Evolutionary conservation across 495 filamentous ascomycete genomes (phyloP), one percentile per base, ranked within the genome.

Genomic region (Penicillium lividum): DNA sequence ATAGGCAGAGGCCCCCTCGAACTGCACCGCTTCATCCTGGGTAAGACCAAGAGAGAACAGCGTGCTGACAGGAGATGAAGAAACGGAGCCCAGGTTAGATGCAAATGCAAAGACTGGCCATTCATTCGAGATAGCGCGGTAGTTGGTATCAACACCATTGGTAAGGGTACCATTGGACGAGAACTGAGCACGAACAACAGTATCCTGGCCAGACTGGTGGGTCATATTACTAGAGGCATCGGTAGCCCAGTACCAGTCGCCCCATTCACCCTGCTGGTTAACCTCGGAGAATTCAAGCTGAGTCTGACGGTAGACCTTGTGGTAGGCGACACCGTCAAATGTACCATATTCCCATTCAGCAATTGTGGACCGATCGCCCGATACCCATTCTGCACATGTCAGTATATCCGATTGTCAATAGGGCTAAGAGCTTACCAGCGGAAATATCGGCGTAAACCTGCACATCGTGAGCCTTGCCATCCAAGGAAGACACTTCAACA

Each of bases 381-480:
- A 82, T 15, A 76, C 73, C 82, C 82, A 86, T 75, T 86, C 84
- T 85, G 53, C 8, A 27, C 18, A 7, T 55, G 52, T 7, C 8
- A 27, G 33, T 27, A 9, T 22, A 27, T 25, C 5, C 25, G 6
- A 15, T 28, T 27, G 28, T 7, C 9, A 22, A 30, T 15, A 16
- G 22, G 5, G 25, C 4, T n/a, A 2, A n/a, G 33, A 3, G 68
- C 78, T 60, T 65, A 84, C 83, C 83, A 8, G 82, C 84, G 40
- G 83, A 84, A 54, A 86, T 83, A 61, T 86, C 83, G 3, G 83
- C 68, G 61, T 86, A 86, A 11, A 86, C 52, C 56, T 85, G 78
- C 33, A 86, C 81, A 62, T 84, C 68, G 65, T 86, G 82, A 0
- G 71, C 13, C 28, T 64, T 53, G 27, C 80, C 84, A 69, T 86